A percentile compares a stretch with the other conserved stretches of the same genome.
Conservation (phyloP, 2,329 filamentous ascomycete species). For the Curvularia lunata region DNA sequence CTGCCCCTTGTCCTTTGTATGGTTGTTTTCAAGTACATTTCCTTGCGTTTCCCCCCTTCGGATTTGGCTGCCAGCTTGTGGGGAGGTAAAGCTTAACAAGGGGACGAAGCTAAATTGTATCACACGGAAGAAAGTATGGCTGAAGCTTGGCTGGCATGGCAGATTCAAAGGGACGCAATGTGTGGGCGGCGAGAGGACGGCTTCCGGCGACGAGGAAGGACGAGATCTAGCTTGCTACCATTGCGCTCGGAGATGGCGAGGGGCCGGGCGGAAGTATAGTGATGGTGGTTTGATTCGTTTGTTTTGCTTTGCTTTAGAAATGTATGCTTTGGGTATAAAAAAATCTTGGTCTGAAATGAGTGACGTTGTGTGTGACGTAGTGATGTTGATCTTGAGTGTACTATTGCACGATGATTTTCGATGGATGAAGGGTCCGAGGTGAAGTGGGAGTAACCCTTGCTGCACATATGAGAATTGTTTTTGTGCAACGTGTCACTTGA, state of each 20-base stretch:
- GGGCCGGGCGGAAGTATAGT: conserved; percentile 13
- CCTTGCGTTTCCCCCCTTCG: conserved; percentile 46
- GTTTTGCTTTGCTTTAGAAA: conserved; percentile 23
- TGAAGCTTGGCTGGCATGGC: conserved; percentile 26
- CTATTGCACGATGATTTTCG: too few relatives aligned
- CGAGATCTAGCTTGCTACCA: conserved; percentile 35
- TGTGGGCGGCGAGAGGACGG: conserved; percentile 33
- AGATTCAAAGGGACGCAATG: conserved; percentile 27
- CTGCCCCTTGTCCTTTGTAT: conserved; percentile 36
- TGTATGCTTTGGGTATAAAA: conserved; percentile 14
- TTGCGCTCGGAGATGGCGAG: conserved; percentile 27
- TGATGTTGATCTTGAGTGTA: too few relatives aligned
- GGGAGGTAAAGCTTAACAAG: conserved; percentile 48
- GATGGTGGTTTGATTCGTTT: conserved; percentile 17
- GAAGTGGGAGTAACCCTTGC: too few relatives aligned
- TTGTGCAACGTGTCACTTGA: too few relatives aligned
- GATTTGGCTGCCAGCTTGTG: conserved; percentile 51
- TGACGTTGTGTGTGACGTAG: neutral
- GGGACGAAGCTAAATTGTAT: conserved; percentile 49
- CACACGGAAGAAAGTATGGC: conserved; percentile 22
- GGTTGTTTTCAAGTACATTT: conserved; percentile 31
- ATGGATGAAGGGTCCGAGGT: too few relatives aligned
- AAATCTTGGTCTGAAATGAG: neutral
- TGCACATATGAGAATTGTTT: too few relatives aligned
- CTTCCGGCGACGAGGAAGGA: conserved; percentile 37